Conservation (phyloP, 2,329 filamentous ascomycete species). For the Balansia obtecta region DNA sequence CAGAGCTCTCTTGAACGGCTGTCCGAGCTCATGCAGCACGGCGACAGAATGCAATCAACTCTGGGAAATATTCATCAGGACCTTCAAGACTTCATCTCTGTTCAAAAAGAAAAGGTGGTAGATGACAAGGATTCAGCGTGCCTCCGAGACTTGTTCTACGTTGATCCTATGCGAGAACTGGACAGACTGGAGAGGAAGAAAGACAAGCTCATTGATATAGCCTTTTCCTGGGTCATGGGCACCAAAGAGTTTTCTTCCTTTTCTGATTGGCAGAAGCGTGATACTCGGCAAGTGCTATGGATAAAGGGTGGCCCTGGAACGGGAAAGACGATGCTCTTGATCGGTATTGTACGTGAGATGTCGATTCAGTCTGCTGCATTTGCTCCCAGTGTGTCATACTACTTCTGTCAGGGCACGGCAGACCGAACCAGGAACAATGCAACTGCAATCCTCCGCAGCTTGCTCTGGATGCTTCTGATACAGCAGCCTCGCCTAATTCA, state of each 20-base stretch:
- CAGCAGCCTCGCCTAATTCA: constrained; percentile 18
- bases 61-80: constrained; percentile 9
- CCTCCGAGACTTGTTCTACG: constrained; percentile 7
- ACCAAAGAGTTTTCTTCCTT: constrained; percentile 12
- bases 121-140: constrained; percentile 9
- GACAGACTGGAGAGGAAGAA: constrained; percentile 8
- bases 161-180: constrained; percentile 9
- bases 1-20: constrained; percentile 6
- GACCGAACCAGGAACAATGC: constrained; percentile 19
- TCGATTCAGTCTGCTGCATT: constrained; percentile 4
- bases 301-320: constrained; percentile 23
- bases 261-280: constrained; percentile 14
- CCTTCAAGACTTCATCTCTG: constrained; percentile 8
- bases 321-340: constrained; percentile 25
- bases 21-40: constrained; percentile 6
- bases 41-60: constrained; percentile 7
- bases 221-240: constrained; percentile 8
- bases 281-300: constrained; percentile 18
- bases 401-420: constrained; percentile 28
- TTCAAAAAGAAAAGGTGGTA: constrained; percentile 6
- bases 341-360: constrained; percentile 16
- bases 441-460: constrained; percentile 24
- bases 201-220: constrained; percentile 7
- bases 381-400: constrained; percentile 14
- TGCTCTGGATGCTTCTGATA: constrained; percentile 25